These are phyloP conservation scores for Malus sylvestris DNA, from an alignment of 306 rosid species.

Conservation along the genomic window DNA sequence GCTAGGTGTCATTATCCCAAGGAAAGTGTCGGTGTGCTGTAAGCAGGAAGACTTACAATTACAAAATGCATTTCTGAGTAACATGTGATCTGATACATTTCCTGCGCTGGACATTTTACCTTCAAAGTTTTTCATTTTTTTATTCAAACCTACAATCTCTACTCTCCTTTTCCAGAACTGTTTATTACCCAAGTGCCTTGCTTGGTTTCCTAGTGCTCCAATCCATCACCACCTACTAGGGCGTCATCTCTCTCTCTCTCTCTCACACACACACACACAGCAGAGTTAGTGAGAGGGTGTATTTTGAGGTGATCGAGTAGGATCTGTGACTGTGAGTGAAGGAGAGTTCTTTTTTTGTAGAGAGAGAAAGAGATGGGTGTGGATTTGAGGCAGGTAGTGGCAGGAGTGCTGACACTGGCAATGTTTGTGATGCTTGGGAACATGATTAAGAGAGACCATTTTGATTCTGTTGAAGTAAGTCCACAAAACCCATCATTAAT, in stretches of 20 bases:
- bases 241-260: not conserved
- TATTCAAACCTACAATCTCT: not conserved
- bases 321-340: conserved; percentile 6
- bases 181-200: not conserved
- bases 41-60: not conserved
- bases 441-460: conserved; percentile 97
- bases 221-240: not conserved
- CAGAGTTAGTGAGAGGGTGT: not conserved
- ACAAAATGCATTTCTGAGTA: not conserved
- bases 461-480: conserved; percentile 73
- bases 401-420: conserved; percentile 73
- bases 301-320: not conserved
- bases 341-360: not conserved
- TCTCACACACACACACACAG: not conserved
- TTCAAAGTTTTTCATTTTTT: not conserved
- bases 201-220: not conserved
- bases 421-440: conserved; percentile 98
- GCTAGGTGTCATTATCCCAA: conserved; percentile 38
- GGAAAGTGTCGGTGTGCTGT: conserved; percentile 58
- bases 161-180: not conserved
- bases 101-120: not conserved
- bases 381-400: conserved; percentile 96
- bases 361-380: conserved; percentile 47
- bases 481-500: not conserved
- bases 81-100: not conserved